Evolutionary conservation across 1,139 yeast genomes (phyloP).

Genomic region (Kluyveromyces sp.): DNA sequence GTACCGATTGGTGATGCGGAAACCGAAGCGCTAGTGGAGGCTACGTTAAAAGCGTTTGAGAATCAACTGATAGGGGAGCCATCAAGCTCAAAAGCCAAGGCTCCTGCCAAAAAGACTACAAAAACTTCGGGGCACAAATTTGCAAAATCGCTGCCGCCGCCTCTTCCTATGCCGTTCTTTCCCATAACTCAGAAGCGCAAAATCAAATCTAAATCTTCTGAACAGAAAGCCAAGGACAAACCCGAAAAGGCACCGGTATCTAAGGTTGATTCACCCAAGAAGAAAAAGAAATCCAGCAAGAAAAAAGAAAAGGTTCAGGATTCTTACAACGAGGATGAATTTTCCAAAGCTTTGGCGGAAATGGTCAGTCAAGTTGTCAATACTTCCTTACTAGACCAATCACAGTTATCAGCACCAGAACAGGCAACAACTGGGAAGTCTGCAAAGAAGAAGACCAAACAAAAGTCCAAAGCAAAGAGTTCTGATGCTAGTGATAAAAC

Average conservation of each 20-base stretch:
- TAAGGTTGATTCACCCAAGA: conserved; percentile 10
- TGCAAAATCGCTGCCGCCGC: conserved; percentile 5
- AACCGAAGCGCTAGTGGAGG: conserved; percentile 30
- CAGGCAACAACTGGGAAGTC: not conserved
- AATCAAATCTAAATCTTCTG: conserved; percentile 1
- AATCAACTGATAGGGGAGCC: conserved; percentile 21
- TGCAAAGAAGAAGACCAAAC: conserved; percentile 2
- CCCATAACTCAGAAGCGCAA: conserved; percentile 6
- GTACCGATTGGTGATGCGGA: conserved; percentile 21
- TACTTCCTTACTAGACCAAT: conserved; percentile 20
- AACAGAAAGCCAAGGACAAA: conserved; percentile 6
- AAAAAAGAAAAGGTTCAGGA: conserved; percentile 8
- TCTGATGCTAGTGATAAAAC: not conserved
- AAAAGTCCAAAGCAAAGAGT: conserved; percentile 1
- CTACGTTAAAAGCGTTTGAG: conserved; percentile 31
- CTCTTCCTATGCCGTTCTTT: conserved; percentile 7
- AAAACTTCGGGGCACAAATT: conserved; percentile 6
- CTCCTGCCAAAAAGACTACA: conserved; percentile 11
- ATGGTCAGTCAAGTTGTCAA: conserved; percentile 32
- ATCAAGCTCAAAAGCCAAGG: conserved; percentile 7
- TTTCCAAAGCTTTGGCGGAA: conserved; percentile 29
- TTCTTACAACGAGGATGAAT: conserved; percentile 23
- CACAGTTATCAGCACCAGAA: not conserved
- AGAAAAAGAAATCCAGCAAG: conserved; percentile 18
- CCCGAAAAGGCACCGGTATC: conserved; percentile 4